Percentiles rank a stretch among this genome's conserved stretches.
phyloP scores from a whole-genome alignment of 768 basidiomycete genomes.

The Kondoa subrosea region DNA sequence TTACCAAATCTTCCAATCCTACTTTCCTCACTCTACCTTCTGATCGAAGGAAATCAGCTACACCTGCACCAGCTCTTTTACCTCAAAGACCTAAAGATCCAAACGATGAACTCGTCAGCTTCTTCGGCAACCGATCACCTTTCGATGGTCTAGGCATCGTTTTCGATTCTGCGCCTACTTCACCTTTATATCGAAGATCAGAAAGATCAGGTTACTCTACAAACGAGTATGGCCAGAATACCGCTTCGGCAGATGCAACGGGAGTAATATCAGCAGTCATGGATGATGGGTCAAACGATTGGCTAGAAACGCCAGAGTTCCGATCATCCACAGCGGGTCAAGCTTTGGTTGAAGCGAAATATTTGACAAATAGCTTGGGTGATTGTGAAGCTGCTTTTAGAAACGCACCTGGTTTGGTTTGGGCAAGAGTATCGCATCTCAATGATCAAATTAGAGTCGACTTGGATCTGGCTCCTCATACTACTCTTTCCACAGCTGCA shows the following conservation, averaged over 20 bases:
- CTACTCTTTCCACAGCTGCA: constrained; percentile 24
- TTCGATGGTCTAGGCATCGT: constrained; percentile 29
- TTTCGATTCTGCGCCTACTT: constrained; percentile 23
- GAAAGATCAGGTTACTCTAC: constrained; percentile 12
- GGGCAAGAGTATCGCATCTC: constrained; percentile 25
- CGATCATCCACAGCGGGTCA: neutral
- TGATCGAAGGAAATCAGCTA: constrained; percentile 8
- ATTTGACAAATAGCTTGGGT: constrained; percentile 21
- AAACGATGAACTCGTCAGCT: constrained; percentile 21
- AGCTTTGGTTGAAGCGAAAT: constrained; percentile 23
- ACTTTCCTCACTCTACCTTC: constrained; percentile 8
- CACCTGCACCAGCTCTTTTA: constrained; percentile 10
- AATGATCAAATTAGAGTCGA: constrained; percentile 24
- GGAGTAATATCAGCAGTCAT: constrained; percentile 25
- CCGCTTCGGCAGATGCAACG: constrained; percentile 15
- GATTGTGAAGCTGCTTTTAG: constrained; percentile 28
- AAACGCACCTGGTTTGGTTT: constrained; percentile 26
- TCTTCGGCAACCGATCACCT: constrained; percentile 23
- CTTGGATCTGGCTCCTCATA: constrained; percentile 27
- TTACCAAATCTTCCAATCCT: constrained; percentile 19
- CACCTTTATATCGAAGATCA: constrained; percentile 21
- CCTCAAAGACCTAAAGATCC: constrained; percentile 8
- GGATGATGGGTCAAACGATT: constrained; percentile 24
- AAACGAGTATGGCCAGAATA: neutral
- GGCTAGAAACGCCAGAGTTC: constrained; percentile 21